Evolutionary conservation across 805 yeast genomes (phyloP), one percentile per base, ranked within the genome.

Genomic region (Metschnikowia colocasiae): DNA sequence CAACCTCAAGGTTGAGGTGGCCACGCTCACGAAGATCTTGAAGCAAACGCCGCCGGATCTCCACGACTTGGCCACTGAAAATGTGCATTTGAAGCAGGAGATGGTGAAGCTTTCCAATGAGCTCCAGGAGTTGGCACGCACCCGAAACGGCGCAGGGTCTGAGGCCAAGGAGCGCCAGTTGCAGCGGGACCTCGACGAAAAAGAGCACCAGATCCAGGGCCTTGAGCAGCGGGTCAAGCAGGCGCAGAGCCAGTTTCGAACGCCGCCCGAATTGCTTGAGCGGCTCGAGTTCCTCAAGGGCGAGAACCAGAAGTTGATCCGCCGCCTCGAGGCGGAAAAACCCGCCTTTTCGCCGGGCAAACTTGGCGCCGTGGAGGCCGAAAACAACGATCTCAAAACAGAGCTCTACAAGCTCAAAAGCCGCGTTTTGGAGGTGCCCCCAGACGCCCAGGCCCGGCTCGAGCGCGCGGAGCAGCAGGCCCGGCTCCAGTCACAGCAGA

Each of bases 1-100:
- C 53, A 71, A 70, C 45, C 60, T 75, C 52, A 75, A 73, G 51
- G 63, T 74, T 30, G 71, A 73, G 49, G 61, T 74, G 32, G 72
- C 75, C 2, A 69, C 74, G 3, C 59, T 73, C 26, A 67, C 69
- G 4, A 63, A 67, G 54, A 70, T 63, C 43, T 59, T 72, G 35
- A 64, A 69, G 41, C 69, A 65, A n/a, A 62, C 75, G n/a, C 79
- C 80, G 0, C 61, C 58, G 32, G 76, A 73, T 45, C 67, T 70
- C 29, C 54, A 59, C 1, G 69, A 67, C 5, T 45, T 75, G 43
- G 61, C 74, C 29, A 60, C 59, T 45, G 69, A 69, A 48, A 73
- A 73, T 47, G 64, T 71, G 10, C 63, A 64, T n/a, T 46, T 56
- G 37, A 55, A 56, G 35, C 58, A 56, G 47, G 53, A 53, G 35